phyloP scores from a whole-genome alignment of 306 rosid genomes.

The Prunus campanulata region DNA sequence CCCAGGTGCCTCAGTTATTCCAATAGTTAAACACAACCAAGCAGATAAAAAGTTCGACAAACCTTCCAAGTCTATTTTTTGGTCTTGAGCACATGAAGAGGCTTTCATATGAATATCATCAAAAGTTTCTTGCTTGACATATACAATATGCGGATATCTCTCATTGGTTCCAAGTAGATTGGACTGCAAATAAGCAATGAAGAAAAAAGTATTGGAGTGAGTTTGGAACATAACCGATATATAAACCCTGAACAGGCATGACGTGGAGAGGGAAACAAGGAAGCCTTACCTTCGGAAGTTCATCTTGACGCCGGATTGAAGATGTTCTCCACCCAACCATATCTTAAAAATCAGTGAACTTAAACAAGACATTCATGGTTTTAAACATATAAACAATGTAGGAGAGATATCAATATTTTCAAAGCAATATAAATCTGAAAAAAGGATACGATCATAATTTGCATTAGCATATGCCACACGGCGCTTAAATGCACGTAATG shows the following conservation, averaged over 20 bases:
- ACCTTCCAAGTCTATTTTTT: constrained; percentile 70
- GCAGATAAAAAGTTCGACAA: constrained; percentile 5
- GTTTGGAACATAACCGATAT: constrained; percentile 1
- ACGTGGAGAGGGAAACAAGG: constrained; percentile 15
- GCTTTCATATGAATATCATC: constrained; percentile 28
- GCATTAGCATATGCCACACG: constrained; percentile 97
- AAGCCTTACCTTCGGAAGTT: constrained; percentile 79
- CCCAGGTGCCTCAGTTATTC: background rate
- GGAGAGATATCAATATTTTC: background rate
- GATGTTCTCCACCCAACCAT: constrained; percentile 99
- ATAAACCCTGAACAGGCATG: constrained; percentile 18
- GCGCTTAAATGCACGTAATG: constrained; percentile 72
- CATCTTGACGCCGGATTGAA: constrained; percentile 89
- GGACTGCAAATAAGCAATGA: constrained; percentile 48
- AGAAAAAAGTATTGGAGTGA: constrained; percentile 1
- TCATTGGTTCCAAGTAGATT: constrained; percentile 60
- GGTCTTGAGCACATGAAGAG: constrained; percentile 31
- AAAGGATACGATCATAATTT: constrained; percentile 89
- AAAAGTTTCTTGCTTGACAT: constrained; percentile 43
- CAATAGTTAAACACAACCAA: background rate
- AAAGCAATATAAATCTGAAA: constrained; percentile 10
- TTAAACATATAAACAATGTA: background rate
- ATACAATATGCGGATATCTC: constrained; percentile 78
- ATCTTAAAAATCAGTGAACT: constrained; percentile 62
- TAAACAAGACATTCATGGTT: constrained; percentile 18